Base-by-base conservation (phyloP, 495 filamentous ascomycete species). In the Aspergillus avenaceus region DNA sequence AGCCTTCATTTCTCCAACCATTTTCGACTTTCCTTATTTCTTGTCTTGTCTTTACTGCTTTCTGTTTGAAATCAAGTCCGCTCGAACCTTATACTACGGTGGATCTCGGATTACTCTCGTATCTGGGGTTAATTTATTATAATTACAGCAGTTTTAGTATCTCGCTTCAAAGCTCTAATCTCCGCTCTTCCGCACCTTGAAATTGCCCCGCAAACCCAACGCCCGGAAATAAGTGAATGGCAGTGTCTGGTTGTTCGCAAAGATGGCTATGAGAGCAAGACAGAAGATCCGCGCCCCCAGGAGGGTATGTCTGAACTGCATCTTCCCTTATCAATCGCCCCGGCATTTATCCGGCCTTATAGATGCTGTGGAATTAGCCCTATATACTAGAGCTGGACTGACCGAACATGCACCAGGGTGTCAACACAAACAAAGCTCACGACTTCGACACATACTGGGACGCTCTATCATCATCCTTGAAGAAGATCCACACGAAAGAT, bases 401-500 rank as follows among this genome's bases (percentile, higher is more conserved):
- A 67, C 51, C 24, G 32, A 16, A 31, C 22, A 18, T 26, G 26
- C 23, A 23, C 12, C 52, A 87, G 85, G 80, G 83, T 29, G 60
- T 84, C 27, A 63, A 62, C 19, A 65, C 70, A 38, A 76, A 62
- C 26, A 77, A 82, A 49, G 69, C 72, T 12, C 75, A 87, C 27
- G 87, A 91, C 53, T 93, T 95, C 63, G 86, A 93, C n/a, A 72
- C 74, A 0, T 85, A 83, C 44, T 99, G 95, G 95, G 70, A 72
- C 0, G 77, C 81, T 9, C 78, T 99, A 2, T 74, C 81, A 1
- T 74, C 81, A 4, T 89, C 93, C 8, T 75, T 97, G 21, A 74
- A 65, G 44, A 87, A 95, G 59, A 97, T 99, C 31, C 90, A 97
- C 66, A 89, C 80, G 14, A 92, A 95, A 64, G 91, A 97, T 65